Evolutionary conservation across 2,329 filamentous ascomycete genomes (phyloP).

Genomic region (Trichocomaceae sp.): DNA sequence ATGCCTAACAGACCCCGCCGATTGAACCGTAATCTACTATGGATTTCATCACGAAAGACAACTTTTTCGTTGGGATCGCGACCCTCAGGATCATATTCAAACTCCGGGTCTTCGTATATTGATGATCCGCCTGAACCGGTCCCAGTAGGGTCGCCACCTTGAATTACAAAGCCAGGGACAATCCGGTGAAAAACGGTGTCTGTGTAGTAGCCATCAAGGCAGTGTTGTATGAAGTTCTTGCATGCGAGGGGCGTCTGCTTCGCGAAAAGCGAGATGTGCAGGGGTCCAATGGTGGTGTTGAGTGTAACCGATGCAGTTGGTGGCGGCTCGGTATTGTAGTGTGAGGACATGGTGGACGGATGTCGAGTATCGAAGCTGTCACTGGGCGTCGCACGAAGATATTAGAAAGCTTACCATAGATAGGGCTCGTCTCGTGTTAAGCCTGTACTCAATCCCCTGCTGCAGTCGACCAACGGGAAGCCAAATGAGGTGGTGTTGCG

Average conservation of each 20-base stretch:
- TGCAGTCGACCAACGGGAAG: background rate
- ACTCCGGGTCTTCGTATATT: constrained; percentile 69
- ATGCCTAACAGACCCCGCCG: constrained; percentile 86
- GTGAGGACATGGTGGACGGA: constrained; percentile 57
- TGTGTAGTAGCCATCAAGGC: constrained; percentile 91
- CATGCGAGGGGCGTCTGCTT: constrained; percentile 87
- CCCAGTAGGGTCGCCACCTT: constrained; percentile 90
- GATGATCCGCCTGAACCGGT: constrained; percentile 87
- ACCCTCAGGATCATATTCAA: constrained; percentile 48
- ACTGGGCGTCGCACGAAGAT: background rate
- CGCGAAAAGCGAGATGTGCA: constrained; percentile 88
- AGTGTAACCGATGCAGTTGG: constrained; percentile 88
- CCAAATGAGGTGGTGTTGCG: background rate
- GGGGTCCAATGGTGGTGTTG: constrained; percentile 81
- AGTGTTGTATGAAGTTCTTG: constrained; percentile 93
- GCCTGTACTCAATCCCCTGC: background rate
- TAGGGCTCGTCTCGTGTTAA: background rate
- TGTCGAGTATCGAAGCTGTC: background rate
- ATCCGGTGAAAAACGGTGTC: constrained; percentile 91
- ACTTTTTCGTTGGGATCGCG: constrained; percentile 48
- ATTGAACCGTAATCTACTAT: constrained; percentile 88
- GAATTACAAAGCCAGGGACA: constrained; percentile 84
- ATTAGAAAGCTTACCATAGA: background rate
- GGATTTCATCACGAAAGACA: constrained; percentile 81
- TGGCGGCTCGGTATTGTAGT: constrained; percentile 92